Evolutionary conservation across 164 flowering plant species (phyloP).

Genomic region (Chloranthus sessilifolius): DNA sequence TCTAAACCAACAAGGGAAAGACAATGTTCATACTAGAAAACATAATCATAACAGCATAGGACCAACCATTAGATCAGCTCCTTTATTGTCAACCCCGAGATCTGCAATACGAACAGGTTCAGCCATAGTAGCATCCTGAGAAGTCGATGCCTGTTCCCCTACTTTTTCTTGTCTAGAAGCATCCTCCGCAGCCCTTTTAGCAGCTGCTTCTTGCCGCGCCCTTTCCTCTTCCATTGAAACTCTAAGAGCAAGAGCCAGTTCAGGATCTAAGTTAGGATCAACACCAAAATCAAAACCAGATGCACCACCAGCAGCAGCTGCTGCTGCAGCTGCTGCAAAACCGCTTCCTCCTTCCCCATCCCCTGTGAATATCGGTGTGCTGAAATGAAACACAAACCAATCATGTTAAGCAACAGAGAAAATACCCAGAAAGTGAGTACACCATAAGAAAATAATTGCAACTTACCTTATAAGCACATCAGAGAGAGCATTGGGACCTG

Average conservation of each 20-base stretch:
- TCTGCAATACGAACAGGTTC: constrained; percentile 34
- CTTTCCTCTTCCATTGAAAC: constrained; percentile 97
- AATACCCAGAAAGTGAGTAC: too few relatives aligned
- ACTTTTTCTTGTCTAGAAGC: constrained; percentile 49
- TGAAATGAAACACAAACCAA: too few relatives aligned
- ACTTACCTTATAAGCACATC: constrained; percentile 80
- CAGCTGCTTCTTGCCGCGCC: constrained; percentile 96
- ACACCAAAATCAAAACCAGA: constrained; percentile 86
- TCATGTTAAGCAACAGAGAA: background rate
- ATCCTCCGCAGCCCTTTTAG: constrained; percentile 84
- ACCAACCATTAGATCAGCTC: constrained; percentile 45
- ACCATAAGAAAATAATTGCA: too few relatives aligned
- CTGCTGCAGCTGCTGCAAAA: constrained; percentile 74
- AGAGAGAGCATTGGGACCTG: constrained; percentile 73
- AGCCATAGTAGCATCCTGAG: constrained; percentile 63
- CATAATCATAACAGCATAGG: too few relatives aligned
- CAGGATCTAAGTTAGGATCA: constrained; percentile 92
- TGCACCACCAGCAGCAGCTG: constrained; percentile 71
- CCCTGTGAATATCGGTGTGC: constrained; percentile 81
- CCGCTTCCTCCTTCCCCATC: constrained; percentile 94
- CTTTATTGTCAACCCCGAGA: constrained; percentile 42
- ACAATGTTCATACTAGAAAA: too few relatives aligned
- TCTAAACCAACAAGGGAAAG: too few relatives aligned
- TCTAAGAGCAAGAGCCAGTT: constrained; percentile 89
- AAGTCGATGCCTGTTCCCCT: constrained; percentile 42